Conservation (phyloP, 441 rosid genomes). For the Codiaeum variegatum region DNA sequence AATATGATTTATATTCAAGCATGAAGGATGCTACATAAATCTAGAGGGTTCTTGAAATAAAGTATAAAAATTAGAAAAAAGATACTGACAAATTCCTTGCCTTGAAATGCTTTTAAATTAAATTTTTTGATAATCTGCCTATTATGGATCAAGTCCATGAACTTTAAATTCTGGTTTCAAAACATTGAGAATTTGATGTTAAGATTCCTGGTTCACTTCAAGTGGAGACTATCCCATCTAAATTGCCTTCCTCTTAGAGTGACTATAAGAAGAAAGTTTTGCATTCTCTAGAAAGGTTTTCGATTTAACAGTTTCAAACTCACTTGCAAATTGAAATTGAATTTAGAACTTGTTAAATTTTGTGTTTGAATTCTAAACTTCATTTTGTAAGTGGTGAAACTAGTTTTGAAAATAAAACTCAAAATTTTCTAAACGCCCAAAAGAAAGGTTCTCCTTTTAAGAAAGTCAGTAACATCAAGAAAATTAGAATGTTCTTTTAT, state of each 20-base stretch:
- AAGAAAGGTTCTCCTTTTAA: too few relatives aligned
- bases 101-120: background rate
- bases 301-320: background rate
- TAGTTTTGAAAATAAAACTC: too few relatives aligned
- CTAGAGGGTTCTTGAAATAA: background rate
- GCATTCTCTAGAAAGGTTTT: background rate
- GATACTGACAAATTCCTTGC: background rate
- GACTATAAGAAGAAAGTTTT: background rate
- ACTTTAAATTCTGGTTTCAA: background rate
- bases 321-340: background rate
- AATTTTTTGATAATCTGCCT: background rate
- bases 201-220: background rate
- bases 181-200: background rate
- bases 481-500: too few relatives aligned
- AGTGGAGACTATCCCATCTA: background rate
- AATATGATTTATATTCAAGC: too few relatives aligned
- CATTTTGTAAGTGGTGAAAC: background rate
- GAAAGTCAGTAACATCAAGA: too few relatives aligned
- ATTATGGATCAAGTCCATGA: background rate
- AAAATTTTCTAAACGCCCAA: too few relatives aligned
- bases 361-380: background rate
- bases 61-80: background rate
- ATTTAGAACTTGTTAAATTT: background rate
- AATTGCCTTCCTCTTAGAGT: background rate
- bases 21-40: too few relatives aligned